A percentile compares a stretch with the other conserved stretches of the same genome.
Conservation (phyloP, 2,329 filamentous ascomycete species). For the Sphaceloma murrayae region DNA sequence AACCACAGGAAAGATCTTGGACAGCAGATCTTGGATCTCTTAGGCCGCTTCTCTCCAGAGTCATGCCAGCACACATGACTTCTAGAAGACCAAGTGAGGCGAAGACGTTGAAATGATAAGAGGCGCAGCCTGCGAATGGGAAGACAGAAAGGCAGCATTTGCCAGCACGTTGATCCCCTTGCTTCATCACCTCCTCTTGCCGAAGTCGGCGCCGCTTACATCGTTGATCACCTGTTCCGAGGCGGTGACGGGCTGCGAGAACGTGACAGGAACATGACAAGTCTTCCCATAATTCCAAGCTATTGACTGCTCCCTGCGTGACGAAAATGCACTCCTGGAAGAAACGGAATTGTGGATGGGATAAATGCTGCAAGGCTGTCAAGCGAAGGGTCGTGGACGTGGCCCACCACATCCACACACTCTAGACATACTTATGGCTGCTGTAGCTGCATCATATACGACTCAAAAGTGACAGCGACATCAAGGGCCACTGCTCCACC, state of each 20-base stretch:
- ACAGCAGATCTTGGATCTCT: conserved; percentile 6
- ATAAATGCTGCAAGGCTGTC: conserved; percentile 6
- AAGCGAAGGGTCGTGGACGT: not conserved
- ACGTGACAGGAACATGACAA: conserved; percentile 8
- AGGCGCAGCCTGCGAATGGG: conserved; percentile 24
- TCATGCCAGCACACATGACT: conserved; percentile 13
- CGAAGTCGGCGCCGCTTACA: conserved; percentile 5
- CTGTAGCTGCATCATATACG: conserved; percentile 9
- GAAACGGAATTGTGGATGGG: conserved; percentile 2
- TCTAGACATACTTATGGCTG: not conserved
- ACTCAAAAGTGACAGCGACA: not conserved
- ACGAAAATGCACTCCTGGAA: conserved; percentile 10
- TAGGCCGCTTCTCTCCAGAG: not conserved
- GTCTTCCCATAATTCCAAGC: not conserved
- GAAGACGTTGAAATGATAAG: conserved; percentile 7
- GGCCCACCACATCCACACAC: not conserved
- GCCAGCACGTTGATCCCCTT: conserved; percentile 23
- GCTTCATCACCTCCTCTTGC: conserved; percentile 10
- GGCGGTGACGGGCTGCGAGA: conserved; percentile 8
- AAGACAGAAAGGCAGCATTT: conserved; percentile 18
- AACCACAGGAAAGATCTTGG: conserved; percentile 17
- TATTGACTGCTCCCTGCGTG: conserved; percentile 8
- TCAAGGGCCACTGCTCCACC: not conserved
- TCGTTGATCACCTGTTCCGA: conserved; percentile 13
- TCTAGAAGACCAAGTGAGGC: conserved; percentile 1